Percentiles rank a stretch among this genome's conserved stretches.
These are phyloP conservation scores for Verticillium isaacii DNA, from an alignment of 2,329 filamentous ascomycete species.

Conservation along the genomic window DNA sequence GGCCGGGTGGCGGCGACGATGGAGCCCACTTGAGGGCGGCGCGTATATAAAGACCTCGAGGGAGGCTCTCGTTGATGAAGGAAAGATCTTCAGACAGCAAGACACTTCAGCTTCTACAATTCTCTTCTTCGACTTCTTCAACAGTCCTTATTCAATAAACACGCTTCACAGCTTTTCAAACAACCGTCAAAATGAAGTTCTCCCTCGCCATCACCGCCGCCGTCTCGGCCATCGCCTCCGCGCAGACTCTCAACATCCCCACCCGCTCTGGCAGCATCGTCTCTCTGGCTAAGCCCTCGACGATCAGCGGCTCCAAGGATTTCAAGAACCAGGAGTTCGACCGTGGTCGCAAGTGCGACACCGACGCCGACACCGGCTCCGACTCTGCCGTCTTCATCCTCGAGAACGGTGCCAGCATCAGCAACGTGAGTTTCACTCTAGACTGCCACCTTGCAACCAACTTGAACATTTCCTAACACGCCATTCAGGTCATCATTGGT, in stretches of 20 bases:
- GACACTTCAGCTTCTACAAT: not conserved
- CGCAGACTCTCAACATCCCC: slow-evolving; percentile 17
- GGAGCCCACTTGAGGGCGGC: not conserved
- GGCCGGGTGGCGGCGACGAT: not conserved
- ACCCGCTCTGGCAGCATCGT: slow-evolving; percentile 16
- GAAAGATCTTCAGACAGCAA: not conserved
- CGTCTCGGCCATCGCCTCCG: slow-evolving; percentile 8
- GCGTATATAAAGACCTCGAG: not conserved
- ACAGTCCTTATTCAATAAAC: not conserved
- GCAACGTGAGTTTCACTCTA: slow-evolving; percentile 27
- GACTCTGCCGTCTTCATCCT: slow-evolving; percentile 45
- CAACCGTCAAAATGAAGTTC: not conserved
- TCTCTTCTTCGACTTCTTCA: slow-evolving; percentile 2
- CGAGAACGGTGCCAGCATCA: slow-evolving; percentile 42
- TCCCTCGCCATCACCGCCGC: slow-evolving; percentile 1
- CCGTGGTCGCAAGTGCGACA: slow-evolving; percentile 13
- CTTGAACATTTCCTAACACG: not conserved
- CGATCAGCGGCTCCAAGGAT: slow-evolving; percentile 14
- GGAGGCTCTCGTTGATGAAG: not conserved
- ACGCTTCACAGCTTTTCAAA: not conserved
- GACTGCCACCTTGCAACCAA: not conserved
- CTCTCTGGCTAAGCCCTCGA: slow-evolving; percentile 13
- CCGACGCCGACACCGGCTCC: slow-evolving; percentile 14
- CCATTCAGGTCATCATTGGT: slow-evolving; percentile 38
- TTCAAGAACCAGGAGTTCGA: slow-evolving; percentile 16